phyloP scores from a whole-genome alignment of 2,329 filamentous ascomycete genomes.

The Leptographium wingfieldii region DNA sequence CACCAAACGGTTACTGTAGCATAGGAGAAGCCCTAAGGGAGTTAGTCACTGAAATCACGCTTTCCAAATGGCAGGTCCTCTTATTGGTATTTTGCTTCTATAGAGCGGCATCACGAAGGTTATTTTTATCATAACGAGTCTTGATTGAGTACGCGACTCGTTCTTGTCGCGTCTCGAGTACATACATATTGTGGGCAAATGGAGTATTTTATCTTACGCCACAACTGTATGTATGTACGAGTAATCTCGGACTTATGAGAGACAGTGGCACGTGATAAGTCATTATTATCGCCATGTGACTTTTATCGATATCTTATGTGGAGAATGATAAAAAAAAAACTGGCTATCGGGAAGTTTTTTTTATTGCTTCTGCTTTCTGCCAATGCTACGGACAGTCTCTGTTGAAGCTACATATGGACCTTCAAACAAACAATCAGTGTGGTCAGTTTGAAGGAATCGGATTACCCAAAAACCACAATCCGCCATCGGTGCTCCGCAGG shows the following conservation, averaged over 20 bases:
- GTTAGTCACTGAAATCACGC: too few relatives aligned
- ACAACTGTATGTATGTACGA: background rate
- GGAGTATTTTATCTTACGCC: background rate
- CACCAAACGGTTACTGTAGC: too few relatives aligned
- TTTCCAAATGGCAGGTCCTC: too few relatives aligned
- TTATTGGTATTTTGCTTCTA: background rate
- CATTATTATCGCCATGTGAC: background rate
- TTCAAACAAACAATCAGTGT: background rate
- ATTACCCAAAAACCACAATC: background rate
- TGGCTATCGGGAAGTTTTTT: background rate
- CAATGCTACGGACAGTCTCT: background rate
- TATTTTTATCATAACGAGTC: background rate
- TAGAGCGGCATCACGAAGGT: background rate
- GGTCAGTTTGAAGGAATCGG: background rate
- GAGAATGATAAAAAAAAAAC: background rate
- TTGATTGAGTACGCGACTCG: background rate
- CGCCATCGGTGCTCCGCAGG: too few relatives aligned
- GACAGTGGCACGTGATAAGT: background rate
- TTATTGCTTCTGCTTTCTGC: background rate
- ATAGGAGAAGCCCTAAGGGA: too few relatives aligned
- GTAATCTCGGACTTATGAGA: background rate
- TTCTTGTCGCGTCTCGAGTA: background rate
- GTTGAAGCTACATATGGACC: background rate
- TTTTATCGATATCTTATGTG: background rate
- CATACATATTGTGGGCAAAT: background rate